Evolutionary conservation across 169 alveolate genomes (phyloP).

Genomic region (Theileria parva): DNA sequence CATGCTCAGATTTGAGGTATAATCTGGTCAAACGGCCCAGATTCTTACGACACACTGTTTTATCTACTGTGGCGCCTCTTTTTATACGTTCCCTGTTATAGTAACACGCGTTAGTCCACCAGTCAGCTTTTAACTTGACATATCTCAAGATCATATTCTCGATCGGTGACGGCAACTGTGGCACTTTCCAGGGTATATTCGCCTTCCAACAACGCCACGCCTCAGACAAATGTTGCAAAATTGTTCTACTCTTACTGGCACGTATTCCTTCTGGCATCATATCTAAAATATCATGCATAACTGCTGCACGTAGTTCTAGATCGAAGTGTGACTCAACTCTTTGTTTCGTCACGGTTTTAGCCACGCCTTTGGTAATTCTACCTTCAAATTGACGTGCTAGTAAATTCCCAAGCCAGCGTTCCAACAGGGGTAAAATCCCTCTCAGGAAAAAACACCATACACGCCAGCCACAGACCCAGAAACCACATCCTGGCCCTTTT

Average conservation of each 20-base stretch:
- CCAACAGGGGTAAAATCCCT: constrained; percentile 98
- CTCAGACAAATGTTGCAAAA: constrained; percentile 98
- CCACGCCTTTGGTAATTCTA: constrained; percentile 96
- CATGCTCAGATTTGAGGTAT: constrained; percentile 97
- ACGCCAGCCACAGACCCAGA: constrained; percentile 99
- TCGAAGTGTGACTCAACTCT: constrained; percentile 99
- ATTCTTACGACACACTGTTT: constrained; percentile 99
- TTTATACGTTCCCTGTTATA: constrained; percentile 99
- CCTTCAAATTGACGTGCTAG: constrained; percentile 98
- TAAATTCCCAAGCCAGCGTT: constrained; percentile 99
- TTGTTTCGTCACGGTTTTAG: constrained; percentile 99
- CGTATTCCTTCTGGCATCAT: constrained; percentile 99
- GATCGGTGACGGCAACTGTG: constrained; percentile 99
- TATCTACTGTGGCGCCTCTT: constrained; percentile 99
- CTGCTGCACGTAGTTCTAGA: constrained; percentile 99
- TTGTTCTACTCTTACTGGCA: constrained; percentile 97
- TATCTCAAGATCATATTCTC: constrained; percentile 97
- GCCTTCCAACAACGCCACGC: constrained; percentile 99
- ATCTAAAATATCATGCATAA: constrained; percentile 98
- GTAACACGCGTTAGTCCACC: constrained; percentile 99
- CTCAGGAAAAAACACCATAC: constrained; percentile 98
- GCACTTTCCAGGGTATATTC: constrained; percentile 99
- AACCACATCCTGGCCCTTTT: constrained; percentile 99
- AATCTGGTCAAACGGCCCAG: constrained; percentile 99
- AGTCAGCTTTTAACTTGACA: constrained; percentile 99